These are phyloP conservation scores for Diaporthe vaccinii DNA, from an alignment of 2,329 filamentous ascomycete genomes.

Conservation along the genomic window DNA sequence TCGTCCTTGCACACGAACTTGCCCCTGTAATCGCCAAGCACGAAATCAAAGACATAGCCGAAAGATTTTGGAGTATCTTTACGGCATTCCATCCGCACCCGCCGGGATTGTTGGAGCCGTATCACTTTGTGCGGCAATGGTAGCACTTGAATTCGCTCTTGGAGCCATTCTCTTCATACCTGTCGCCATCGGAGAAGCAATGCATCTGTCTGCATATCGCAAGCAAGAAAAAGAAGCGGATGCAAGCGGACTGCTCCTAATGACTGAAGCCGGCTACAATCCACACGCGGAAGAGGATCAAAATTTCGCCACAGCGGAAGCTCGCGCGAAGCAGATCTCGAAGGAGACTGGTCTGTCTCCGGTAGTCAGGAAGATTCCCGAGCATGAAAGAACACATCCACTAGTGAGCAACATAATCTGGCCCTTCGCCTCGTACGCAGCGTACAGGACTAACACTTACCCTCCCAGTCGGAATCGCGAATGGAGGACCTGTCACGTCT, in stretches of 20 bases:
- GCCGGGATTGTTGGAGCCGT: neutral
- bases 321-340: neutral
- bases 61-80: neutral
- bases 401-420: neutral
- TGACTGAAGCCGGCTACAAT: neutral
- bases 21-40: neutral
- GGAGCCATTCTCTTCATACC: neutral
- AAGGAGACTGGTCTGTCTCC: neutral
- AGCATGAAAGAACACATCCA: neutral
- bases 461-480: neutral
- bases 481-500: neutral
- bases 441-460: neutral
- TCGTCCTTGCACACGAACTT: constrained; percentile 3
- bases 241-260: neutral
- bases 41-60: neutral
- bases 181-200: neutral
- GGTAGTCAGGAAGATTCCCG: neutral
- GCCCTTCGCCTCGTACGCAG: neutral
- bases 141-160: neutral
- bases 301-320: neutral
- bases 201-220: neutral
- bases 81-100: neutral
- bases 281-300: neutral
- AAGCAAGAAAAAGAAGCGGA: neutral
- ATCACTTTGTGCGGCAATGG: neutral